phyloP scores from a whole-genome alignment of 2,329 filamentous ascomycete species.

The Fusarium newnesense region DNA sequence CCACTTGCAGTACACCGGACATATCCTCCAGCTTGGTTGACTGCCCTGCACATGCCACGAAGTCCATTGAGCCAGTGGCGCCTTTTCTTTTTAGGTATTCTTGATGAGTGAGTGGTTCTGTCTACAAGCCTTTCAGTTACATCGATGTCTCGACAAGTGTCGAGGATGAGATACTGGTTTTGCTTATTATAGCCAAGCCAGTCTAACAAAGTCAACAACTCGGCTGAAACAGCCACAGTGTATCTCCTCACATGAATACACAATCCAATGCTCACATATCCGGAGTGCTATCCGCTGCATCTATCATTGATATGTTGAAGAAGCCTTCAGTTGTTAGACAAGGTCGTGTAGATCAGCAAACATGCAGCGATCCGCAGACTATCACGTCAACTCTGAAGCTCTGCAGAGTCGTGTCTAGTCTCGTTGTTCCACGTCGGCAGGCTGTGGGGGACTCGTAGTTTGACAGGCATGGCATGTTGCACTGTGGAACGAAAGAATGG shows the following conservation, averaged over 20 bases:
- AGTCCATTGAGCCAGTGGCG: background rate
- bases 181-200: background rate
- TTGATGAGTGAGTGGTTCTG: background rate
- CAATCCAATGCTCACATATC: background rate
- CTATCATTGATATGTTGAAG: background rate
- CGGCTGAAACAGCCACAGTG: conserved; percentile 19
- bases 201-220: background rate
- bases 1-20: background rate
- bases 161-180: background rate
- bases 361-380: conserved; percentile 29
- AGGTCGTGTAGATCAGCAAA: conserved; percentile 29
- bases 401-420: conserved; percentile 21
- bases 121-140: background rate
- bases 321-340: conserved; percentile 8
- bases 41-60: background rate
- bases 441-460: conserved; percentile 10
- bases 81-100: background rate
- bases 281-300: background rate
- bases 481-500: conserved; percentile 13
- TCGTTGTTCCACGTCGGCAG: background rate
- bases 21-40: background rate
- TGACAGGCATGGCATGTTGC: conserved; percentile 19
- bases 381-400: background rate
- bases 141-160: background rate
- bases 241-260: background rate